Conservation (phyloP, 257 asterid genomes). For the Rauvolfia tetraphylla region DNA sequence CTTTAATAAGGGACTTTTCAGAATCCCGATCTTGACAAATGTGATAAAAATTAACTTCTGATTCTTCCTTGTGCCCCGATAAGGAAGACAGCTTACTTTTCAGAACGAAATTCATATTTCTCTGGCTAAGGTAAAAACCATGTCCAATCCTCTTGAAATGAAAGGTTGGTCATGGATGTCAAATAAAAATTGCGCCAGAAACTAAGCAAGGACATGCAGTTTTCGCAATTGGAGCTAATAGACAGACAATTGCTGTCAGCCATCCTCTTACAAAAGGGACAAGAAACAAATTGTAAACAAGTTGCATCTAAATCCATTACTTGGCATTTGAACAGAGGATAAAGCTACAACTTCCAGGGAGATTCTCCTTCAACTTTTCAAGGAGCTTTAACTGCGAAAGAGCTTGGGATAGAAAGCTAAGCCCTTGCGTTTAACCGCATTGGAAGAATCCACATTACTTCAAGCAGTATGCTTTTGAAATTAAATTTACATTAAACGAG, state of each 20-base stretch:
- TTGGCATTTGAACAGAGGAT: background rate
- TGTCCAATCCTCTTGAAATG: background rate
- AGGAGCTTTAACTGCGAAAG: background rate
- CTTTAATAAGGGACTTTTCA: too few relatives aligned
- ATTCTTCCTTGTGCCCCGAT: too few relatives aligned
- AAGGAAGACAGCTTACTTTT: background rate
- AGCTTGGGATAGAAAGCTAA: background rate
- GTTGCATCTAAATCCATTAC: background rate
- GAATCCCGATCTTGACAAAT: too few relatives aligned
- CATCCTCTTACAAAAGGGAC: background rate
- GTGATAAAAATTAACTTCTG: too few relatives aligned
- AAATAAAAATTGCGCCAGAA: too few relatives aligned
- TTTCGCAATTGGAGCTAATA: background rate
- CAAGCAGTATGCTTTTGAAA: background rate
- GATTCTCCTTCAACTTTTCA: background rate
- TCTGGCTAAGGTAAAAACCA: background rate
- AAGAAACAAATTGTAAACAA: background rate
- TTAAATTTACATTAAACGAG: background rate
- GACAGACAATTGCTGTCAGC: background rate
- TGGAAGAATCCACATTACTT: background rate
- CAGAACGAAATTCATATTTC: background rate
- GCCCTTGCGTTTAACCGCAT: background rate
- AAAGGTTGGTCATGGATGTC: background rate
- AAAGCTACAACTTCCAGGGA: background rate
- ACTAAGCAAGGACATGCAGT: background rate